Evolutionary conservation across 768 basidiomycete species (phyloP).

Genomic region (Sarcodon sp.): DNA sequence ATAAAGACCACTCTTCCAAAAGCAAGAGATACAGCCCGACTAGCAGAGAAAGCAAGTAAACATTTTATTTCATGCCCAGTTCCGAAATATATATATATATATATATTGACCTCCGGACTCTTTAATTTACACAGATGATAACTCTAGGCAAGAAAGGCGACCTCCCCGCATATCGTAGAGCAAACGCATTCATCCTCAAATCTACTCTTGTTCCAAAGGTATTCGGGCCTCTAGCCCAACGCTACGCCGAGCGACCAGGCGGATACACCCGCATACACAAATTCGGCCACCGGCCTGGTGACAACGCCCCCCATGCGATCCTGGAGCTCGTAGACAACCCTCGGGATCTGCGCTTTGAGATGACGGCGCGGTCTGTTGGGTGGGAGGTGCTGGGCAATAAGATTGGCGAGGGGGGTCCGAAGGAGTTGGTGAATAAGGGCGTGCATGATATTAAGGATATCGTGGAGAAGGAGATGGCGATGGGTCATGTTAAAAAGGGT

Average conservation of each 20-base stretch:
- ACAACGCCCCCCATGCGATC: conserved; percentile 88
- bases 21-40: conserved; percentile 80
- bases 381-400: conserved; percentile 62
- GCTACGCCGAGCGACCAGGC: conserved; percentile 74
- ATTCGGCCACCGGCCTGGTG: conserved; percentile 80
- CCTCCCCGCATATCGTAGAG: conserved; percentile 53
- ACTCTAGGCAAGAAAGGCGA: conserved; percentile 83
- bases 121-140: conserved; percentile 49
- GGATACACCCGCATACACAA: conserved; percentile 94
- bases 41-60: conserved; percentile 79
- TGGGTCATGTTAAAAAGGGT: conserved; percentile 22
- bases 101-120: not conserved
- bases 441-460: conserved; percentile 29
- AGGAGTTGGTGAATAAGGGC: conserved; percentile 38
- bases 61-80: too few species aligned
- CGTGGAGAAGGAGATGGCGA: conserved; percentile 33
- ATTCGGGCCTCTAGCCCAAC: conserved; percentile 64
- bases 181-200: conserved; percentile 70
- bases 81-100: not conserved
- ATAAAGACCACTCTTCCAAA: conserved; percentile 94
- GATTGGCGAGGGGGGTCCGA: conserved; percentile 29
- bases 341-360: conserved; percentile 75
- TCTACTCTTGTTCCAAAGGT: conserved; percentile 66
- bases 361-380: conserved; percentile 80
- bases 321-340: conserved; percentile 94